These are phyloP conservation scores for Claviceps sp. DNA, from an alignment of 2,329 filamentous ascomycete species.

Conservation along the genomic window DNA sequence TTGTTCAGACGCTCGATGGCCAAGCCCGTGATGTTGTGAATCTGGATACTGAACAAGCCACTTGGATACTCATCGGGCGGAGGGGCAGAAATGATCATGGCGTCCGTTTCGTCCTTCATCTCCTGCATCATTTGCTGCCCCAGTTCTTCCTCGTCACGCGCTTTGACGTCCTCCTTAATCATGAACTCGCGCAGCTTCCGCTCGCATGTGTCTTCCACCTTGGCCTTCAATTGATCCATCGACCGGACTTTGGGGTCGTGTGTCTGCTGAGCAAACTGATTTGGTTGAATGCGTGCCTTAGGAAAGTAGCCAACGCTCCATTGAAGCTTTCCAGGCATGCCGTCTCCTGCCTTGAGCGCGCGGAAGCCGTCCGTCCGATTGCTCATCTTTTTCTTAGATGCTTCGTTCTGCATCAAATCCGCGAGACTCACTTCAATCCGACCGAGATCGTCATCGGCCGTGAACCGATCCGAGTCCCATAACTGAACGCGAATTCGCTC, in stretches of 20 bases:
- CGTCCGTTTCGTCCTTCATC: slow-evolving; percentile 44
- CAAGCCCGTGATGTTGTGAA: slow-evolving; percentile 60
- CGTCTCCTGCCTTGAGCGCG: slow-evolving; percentile 49
- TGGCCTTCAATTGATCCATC: slow-evolving; percentile 43
- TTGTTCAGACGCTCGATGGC: slow-evolving; percentile 49
- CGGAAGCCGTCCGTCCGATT: slow-evolving; percentile 52
- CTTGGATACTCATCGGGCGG: slow-evolving; percentile 48
- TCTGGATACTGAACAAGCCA: slow-evolving; percentile 55
- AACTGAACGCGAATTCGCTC: slow-evolving; percentile 57
- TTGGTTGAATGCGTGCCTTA: slow-evolving; percentile 48
- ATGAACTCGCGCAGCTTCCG: slow-evolving; percentile 52
- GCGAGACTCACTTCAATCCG: slow-evolving; percentile 58
- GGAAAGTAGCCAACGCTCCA: slow-evolving; percentile 63
- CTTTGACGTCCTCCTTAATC: slow-evolving; percentile 27
- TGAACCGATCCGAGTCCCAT: slow-evolving; percentile 63
- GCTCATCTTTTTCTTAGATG: slow-evolving; percentile 47
- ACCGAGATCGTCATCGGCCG: slow-evolving; percentile 62
- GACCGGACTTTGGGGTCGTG: slow-evolving; percentile 43
- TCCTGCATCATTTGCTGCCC: slow-evolving; percentile 57
- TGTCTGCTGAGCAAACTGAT: slow-evolving; percentile 48
- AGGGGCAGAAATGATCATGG: slow-evolving; percentile 54
- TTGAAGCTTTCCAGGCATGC: slow-evolving; percentile 53
- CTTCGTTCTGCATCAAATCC: slow-evolving; percentile 43
- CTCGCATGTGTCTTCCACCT: slow-evolving; percentile 40
- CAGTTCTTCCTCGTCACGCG: slow-evolving; percentile 46